Base-by-base conservation (phyloP, 2,329 filamentous ascomycete genomes). In the Hypoxylon sp. region DNA sequence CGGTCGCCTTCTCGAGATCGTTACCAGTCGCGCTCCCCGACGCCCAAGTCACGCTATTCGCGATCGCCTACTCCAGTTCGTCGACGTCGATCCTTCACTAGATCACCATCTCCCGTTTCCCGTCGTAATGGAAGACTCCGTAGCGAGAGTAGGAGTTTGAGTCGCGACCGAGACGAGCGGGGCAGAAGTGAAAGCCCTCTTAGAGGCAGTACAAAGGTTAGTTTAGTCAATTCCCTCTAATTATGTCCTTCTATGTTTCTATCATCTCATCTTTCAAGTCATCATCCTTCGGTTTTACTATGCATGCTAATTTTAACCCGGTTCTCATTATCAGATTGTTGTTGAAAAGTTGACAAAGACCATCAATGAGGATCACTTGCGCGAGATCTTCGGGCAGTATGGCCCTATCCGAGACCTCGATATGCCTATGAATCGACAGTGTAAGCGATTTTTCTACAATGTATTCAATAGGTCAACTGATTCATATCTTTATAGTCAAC, bases 281-380 rank as follows among this genome's bases (percentile, higher is more conserved):
- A 30, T 11, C 30, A 25, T 17, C 30, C 30, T 28, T 49, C 17
- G 17, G 5, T 48, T 32, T 51, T 5, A n/a, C 38, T 9, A 2
- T 38, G 21, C 2, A n/a, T 62, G 48, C 58, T 63, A 50, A 70
- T 45, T 21, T 41, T 28, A 60, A 14, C n/a, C 34, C 2, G 52
- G 6, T 30, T 30, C n/a, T 38, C 11, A 5, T 11, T 25, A 43
- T 10, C 74, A 98, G 93, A 94, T 99, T 77, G 93, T 99, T 17
- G 92, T 99, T 50, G 96, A 99, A 80, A 94, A 97, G 69, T 85
- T 99, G 76, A 97, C 95, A 3, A 97, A 97, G 80, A 98, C 97
- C 76, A 91, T 99, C 73, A 97, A 93, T 64, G 93, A 95, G 78
- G 87, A 88, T 17, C 96, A 99, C 75, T 83, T 99, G 5, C 87